Percentiles rank a stretch among this genome's conserved stretches.
Evolutionary conservation across 1,284 basidiomycete species (phyloP).

Genomic region (Polyporus tsugae): DNA sequence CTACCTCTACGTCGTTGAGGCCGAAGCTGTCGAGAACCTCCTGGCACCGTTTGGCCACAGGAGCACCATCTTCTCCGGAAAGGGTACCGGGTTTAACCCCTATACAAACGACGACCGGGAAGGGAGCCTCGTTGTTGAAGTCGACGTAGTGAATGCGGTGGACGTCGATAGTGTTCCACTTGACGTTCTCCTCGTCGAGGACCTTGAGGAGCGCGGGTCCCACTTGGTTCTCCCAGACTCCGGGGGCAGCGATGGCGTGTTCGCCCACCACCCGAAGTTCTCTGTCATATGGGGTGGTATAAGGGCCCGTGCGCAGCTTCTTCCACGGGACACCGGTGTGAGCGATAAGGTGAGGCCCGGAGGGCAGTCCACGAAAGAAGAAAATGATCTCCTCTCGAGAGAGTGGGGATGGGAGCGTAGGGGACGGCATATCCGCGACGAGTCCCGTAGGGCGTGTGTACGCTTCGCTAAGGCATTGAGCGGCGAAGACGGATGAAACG

Average conservation of each 20-base stretch:
- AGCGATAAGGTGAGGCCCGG: neutral
- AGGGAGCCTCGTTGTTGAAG: neutral
- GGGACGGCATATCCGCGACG: neutral
- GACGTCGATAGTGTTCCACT: neutral
- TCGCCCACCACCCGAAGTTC: neutral
- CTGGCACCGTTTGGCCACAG: neutral
- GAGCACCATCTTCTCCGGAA: neutral
- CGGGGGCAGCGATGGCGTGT: constrained; percentile 1
- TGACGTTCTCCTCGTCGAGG: neutral
- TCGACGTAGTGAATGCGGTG: neutral
- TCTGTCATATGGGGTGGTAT: neutral
- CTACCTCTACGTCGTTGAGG: neutral
- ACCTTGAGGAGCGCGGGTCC: neutral
- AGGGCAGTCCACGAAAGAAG: neutral
- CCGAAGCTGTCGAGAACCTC: neutral
- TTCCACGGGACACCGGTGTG: neutral
- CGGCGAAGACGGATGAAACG: neutral
- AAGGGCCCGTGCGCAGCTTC: neutral
- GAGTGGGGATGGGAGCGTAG: neutral
- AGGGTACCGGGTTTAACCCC: neutral
- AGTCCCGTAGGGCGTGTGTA: too few species aligned
- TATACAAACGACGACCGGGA: neutral
- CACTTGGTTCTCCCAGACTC: constrained; percentile 1
- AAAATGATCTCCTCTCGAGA: neutral
- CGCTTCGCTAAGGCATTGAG: neutral